A percentile compares a stretch with the other conserved stretches of the same genome.
phyloP scores from a whole-genome alignment of 108 stramenopile species.

The Pseudonitzschia multiseries region DNA sequence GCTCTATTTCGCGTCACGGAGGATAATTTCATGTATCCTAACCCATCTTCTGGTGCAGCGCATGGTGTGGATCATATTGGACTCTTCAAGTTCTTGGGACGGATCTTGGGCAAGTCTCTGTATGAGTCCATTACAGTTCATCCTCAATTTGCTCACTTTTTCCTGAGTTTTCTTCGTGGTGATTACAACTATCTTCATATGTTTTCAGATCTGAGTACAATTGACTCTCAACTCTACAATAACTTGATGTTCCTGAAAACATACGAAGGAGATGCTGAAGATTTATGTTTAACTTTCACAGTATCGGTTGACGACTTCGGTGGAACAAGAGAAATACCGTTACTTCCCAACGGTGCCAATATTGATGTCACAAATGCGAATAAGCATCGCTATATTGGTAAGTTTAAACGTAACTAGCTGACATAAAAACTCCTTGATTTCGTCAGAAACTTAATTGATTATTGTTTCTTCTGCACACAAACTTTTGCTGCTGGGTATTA shows the following conservation, averaged over 20 bases:
- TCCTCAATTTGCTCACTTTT: conserved; percentile 97
- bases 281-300: conserved; percentile 92
- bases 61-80: conserved; percentile 76
- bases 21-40: conserved; percentile 87
- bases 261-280: conserved; percentile 91
- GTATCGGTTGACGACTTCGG: conserved; percentile 91
- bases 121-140: conserved; percentile 96
- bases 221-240: conserved; percentile 91
- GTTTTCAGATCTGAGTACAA: conserved; percentile 83
- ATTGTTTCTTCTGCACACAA: no score
- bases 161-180: conserved; percentile 90
- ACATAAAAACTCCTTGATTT: background rate
- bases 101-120: conserved; percentile 85
- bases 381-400: conserved; percentile 71
- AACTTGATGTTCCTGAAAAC: conserved; percentile 96
- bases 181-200: conserved; percentile 88
- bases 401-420: background rate
- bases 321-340: conserved; percentile 68
- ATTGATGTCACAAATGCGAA: conserved; percentile 86
- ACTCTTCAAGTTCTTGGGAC: conserved; percentile 91
- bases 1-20: conserved; percentile 91
- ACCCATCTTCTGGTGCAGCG: conserved; percentile 78
- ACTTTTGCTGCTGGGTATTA: no score
- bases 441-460: background rate
- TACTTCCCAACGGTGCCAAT: conserved; percentile 86